These are phyloP conservation scores for Fagopyrum esculentum DNA, from an alignment of 148 eudicot genomes.

Conservation along the genomic window DNA sequence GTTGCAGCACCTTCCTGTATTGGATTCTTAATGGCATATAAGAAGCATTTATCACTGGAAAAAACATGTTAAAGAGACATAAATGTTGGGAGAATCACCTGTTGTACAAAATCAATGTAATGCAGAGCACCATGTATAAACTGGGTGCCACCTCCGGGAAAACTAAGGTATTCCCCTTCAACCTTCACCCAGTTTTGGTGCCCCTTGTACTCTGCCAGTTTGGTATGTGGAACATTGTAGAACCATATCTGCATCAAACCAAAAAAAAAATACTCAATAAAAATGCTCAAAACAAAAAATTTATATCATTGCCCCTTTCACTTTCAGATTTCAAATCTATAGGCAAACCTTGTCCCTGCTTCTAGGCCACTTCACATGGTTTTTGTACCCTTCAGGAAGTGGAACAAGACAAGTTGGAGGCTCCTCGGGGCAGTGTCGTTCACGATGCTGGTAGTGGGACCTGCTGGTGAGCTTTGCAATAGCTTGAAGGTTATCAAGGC, in stretches of 20 bases:
- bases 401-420: slow-evolving; percentile 62
- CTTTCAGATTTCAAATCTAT: slow-evolving; percentile 2
- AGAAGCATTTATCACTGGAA: background rate
- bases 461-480: slow-evolving; percentile 42
- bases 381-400: slow-evolving; percentile 58
- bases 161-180: slow-evolving; percentile 44
- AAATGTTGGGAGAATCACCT: slow-evolving; percentile 29
- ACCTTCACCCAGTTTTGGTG: slow-evolving; percentile 68
- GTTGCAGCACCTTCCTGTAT: background rate
- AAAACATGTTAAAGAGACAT: background rate
- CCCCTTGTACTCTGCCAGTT: slow-evolving; percentile 48
- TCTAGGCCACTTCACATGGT: slow-evolving; percentile 55
- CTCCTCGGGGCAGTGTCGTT: slow-evolving; percentile 66
- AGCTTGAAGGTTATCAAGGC: slow-evolving; percentile 56
- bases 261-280: slow-evolving; percentile 6
- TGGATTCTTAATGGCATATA: background rate
- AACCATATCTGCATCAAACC: slow-evolving; percentile 53
- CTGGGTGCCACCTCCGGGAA: slow-evolving; percentile 75
- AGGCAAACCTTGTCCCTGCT: slow-evolving; percentile 61
- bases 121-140: slow-evolving; percentile 56
- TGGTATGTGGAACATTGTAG: slow-evolving; percentile 53
- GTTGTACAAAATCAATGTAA: slow-evolving; percentile 50
- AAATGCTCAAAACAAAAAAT: background rate
- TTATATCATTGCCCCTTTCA: background rate
- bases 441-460: slow-evolving; percentile 59